Evolutionary conservation across 805 yeast species (phyloP), one percentile per base, ranked within the genome.

Genomic region (Tetrapisispora taiwanensis): DNA sequence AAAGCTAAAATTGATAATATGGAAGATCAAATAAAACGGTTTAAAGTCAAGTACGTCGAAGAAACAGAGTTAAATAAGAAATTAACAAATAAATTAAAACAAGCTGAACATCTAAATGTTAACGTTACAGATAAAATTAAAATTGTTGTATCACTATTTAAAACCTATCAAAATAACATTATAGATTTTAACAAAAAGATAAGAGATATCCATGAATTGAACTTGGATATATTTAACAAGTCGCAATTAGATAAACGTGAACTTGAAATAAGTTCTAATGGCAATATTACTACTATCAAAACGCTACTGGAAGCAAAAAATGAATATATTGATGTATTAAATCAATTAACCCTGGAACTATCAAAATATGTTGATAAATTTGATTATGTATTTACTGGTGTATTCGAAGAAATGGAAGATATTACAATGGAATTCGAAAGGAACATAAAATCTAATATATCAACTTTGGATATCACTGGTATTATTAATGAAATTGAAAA

Each of bases 1-100:
- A 70, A 72, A 44, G 59, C 71, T 4, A 67, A 69, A 45, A 62
- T 75, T 9, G 70, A 68, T 33, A 70, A 72, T 1, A 61, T 75
- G 48, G 78, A 75, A 42, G 70, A 69, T 24, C 78, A 73, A 50
- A 62, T 72, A 22, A 64, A 59, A 39, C 62, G 62, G 24, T 57
- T 70, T 36, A 68, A 74, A 43, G 62, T 56, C 7, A 68, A 69
- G 37, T 63, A 62, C 46, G 76, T 72, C 26, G 56, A 54, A 26
- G 67, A 65, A 40, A 49, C 60, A 38, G 54, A 54, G 22, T 47
- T 59, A 14, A 52, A 61, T 27, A 53, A 53, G 43, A 41, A 48
- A 2, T 52, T 60, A 3, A 58, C 57, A 28, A 38, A 30, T 1
- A 52, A 58, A 33, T 32, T 58, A 7, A 38, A 47, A 9, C 39